Evolutionary conservation across 2,329 filamentous ascomycete species (phyloP).

Genomic region (Phaeosphaeria sp.): DNA sequence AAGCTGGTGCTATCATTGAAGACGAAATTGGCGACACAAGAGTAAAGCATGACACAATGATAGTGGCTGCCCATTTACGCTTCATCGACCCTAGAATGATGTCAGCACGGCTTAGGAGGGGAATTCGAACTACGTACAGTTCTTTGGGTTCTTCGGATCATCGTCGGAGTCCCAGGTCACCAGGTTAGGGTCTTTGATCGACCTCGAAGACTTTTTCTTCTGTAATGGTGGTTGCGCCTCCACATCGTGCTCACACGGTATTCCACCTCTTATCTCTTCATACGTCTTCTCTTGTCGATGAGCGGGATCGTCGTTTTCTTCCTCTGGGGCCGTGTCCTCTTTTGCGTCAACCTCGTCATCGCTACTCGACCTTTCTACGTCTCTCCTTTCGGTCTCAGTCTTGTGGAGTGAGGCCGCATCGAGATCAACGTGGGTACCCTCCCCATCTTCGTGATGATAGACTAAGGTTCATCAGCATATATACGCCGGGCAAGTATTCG

Average conservation of each 20-base stretch:
- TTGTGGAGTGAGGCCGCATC: conserved; percentile 29
- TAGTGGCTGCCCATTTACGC: conserved; percentile 53
- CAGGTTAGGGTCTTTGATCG: conserved; percentile 42
- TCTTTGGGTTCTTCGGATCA: conserved; percentile 53
- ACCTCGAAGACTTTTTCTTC: conserved; percentile 32
- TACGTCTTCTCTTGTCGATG: conserved; percentile 21
- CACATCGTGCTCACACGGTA: conserved; percentile 39
- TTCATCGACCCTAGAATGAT: conserved; percentile 26
- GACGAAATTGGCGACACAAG: conserved; percentile 50
- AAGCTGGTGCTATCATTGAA: conserved; percentile 49
- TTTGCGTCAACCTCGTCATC: conserved; percentile 13
- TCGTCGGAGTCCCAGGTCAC: conserved; percentile 55
- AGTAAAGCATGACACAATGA: conserved; percentile 52
- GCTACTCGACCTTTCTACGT: conserved; percentile 13
- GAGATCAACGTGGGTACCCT: conserved; percentile 28
- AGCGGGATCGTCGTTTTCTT: conserved; percentile 20
- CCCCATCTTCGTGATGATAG: conserved; percentile 41
- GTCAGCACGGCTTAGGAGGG: background rate
- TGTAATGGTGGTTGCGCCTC: conserved; percentile 31
- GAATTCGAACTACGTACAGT: conserved; percentile 1
- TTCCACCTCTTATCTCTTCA: conserved; percentile 35
- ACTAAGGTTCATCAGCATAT: conserved; percentile 20
- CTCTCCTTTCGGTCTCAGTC: conserved; percentile 34
- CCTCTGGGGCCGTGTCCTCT: conserved; percentile 6
- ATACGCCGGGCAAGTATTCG: background rate